phyloP scores from a whole-genome alignment of 2,329 filamentous ascomycete species.

The Endocalyx cinctus region DNA sequence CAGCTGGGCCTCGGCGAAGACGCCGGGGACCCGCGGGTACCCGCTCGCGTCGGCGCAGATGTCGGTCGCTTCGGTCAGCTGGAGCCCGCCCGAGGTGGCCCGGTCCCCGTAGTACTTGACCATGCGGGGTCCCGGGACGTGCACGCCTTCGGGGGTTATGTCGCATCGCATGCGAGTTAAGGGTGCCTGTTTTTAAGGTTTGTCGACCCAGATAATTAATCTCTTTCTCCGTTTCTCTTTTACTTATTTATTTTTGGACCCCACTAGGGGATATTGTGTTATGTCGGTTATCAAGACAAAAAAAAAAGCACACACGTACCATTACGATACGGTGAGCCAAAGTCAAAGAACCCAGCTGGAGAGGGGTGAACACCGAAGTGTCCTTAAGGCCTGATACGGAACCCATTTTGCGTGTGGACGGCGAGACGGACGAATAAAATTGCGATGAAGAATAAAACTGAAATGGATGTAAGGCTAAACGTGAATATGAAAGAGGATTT shows the following conservation, averaged over 20 bases:
- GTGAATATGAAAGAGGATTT: too few species aligned
- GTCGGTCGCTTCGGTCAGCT: constrained; percentile 53
- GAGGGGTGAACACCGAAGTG: constrained; percentile 29
- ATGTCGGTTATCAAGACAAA: too few species aligned
- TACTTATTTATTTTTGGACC: background rate
- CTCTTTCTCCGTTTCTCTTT: background rate
- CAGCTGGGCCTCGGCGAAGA: constrained; percentile 48
- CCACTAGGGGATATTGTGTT: too few species aligned
- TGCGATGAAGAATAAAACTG: too few species aligned
- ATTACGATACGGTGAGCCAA: constrained; percentile 34
- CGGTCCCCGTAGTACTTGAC: constrained; percentile 21
- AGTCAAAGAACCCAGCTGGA: constrained; percentile 28
- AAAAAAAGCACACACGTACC: constrained; percentile 21
- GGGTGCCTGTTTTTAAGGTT: constrained; percentile 20
- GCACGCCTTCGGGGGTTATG: constrained; percentile 27
- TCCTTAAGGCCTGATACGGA: too few species aligned
- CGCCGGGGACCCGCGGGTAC: constrained; percentile 45
- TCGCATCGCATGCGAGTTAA: constrained; percentile 27
- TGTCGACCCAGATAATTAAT: background rate
- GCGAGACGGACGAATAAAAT: too few species aligned
- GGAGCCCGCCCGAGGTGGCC: constrained; percentile 28
- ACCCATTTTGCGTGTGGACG: too few species aligned
- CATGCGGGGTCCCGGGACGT: constrained; percentile 27
- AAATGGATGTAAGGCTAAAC: too few species aligned
- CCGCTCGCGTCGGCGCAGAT: constrained; percentile 44